Base-by-base conservation (phyloP, 2,329 filamentous ascomycete species). In the Akanthomyces uredinophilus region DNA sequence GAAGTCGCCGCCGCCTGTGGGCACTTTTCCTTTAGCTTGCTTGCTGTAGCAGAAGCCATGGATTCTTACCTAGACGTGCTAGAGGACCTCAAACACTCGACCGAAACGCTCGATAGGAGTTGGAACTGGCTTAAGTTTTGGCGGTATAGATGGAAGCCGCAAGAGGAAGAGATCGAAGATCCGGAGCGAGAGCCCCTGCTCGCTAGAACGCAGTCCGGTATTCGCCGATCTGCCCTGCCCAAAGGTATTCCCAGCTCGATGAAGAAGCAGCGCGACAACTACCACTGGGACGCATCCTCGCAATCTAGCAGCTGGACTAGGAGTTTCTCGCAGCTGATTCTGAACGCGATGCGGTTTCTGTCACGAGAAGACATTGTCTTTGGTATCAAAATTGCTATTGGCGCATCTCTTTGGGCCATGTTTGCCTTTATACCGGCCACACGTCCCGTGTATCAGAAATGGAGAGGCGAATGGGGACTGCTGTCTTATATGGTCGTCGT, bases 401-500 rank as follows among this genome's bases (percentile, higher is more conserved):
- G 95, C 24, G 95, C 95, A 14, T 85, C 92, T 5, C 76, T 97
- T 0, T 98, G 94, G 78, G 94, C 92, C 20, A 85, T 95, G 73
- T 90, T 96, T 67, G 89, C 95, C 2, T 99, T 96, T 70, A 83
- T 97, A 39, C 84, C 87, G 1, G 78, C 83, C 10, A 96, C 92
- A 2, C 82, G 92, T 58, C 90, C 90, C 0, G 82, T 89, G 22
- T 99, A 97, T 72, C 83, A 87, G 58, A 88, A 89, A 69, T 98
- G 93, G 92, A 83, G 94, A 72, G 94, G 94, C 35, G 95, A 99
- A 80, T 99, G 95, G 95, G 95, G 95, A 24, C 81, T 99, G 2
- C 75, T 99, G 61, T 96, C 92, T 0, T 98, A 96, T 78, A 98
- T 98, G 94, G 87, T 98, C 71, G 95, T 99, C 27, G 96, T 93